phyloP scores from a whole-genome alignment of 805 yeast species.

The Torulaspora gathmanii region DNA sequence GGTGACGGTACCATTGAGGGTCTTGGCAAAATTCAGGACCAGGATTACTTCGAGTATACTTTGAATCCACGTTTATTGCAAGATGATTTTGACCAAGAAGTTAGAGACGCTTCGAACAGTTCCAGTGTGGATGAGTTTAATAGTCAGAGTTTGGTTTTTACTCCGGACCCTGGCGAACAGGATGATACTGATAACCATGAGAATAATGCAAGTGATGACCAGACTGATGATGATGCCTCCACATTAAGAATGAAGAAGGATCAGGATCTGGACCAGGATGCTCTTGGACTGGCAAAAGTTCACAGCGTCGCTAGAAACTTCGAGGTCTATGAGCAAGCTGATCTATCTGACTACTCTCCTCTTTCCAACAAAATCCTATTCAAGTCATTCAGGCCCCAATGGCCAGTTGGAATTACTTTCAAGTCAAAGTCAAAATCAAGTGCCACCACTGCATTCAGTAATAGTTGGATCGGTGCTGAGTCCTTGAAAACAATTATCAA shows the following conservation, averaged over 20 bases:
- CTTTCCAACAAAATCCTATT: conserved; percentile 20
- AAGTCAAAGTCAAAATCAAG: conserved; percentile 24
- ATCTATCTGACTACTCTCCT: conserved; percentile 17
- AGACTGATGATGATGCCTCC: neutral
- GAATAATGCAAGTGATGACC: conserved; percentile 2
- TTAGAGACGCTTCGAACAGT: conserved; percentile 1
- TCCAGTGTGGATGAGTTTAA: conserved; percentile 2
- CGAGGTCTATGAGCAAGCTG: conserved; percentile 28
- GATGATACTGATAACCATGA: conserved; percentile 4
- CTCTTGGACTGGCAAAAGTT: conserved; percentile 4
- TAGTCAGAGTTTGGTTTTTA: conserved; percentile 6
- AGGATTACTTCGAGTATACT: conserved; percentile 16
- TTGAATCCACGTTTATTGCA: conserved; percentile 9
- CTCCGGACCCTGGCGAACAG: neutral
- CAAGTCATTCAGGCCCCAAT: conserved; percentile 20
- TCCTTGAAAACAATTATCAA: conserved; percentile 21
- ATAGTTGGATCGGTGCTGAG: conserved; percentile 28
- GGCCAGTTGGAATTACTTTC: conserved; percentile 31
- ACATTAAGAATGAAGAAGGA: neutral
- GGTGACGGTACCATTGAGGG: conserved; percentile 6
- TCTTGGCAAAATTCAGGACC: conserved; percentile 4
- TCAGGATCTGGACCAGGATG: conserved; percentile 3
- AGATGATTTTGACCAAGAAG: conserved; percentile 1
- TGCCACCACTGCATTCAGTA: conserved; percentile 12
- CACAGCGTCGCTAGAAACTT: conserved; percentile 14